phyloP scores from a whole-genome alignment of 2,329 filamentous ascomycete species.

The Nothophaeocryptopus gaeumannii region DNA sequence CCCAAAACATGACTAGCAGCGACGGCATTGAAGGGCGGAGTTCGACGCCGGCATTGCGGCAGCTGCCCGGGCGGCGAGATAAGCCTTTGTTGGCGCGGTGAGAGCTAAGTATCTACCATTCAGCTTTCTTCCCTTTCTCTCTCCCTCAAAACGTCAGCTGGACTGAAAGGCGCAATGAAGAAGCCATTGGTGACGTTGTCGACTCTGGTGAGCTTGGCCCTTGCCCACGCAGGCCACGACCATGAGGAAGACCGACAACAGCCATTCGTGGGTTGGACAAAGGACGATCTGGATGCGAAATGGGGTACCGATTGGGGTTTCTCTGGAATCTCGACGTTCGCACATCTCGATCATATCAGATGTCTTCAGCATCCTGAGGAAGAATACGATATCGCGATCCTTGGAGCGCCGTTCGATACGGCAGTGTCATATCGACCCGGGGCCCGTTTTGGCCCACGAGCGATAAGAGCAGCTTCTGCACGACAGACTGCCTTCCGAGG shows the following conservation, averaged over 20 bases:
- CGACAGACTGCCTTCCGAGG: constrained; percentile 77
- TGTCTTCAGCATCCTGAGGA: constrained; percentile 48
- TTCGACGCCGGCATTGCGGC: too few species aligned
- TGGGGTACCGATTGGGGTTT: constrained; percentile 35
- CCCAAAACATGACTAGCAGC: constrained; percentile 7
- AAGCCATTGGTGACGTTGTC: not conserved
- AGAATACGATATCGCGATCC: constrained; percentile 62
- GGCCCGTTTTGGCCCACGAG: constrained; percentile 75
- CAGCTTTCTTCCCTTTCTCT: not conserved
- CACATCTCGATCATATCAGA: constrained; percentile 48
- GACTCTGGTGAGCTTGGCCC: constrained; percentile 1
- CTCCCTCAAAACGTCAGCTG: not conserved
- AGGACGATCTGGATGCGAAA: constrained; percentile 31
- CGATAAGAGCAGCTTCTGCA: constrained; percentile 62
- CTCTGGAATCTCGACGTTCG: constrained; percentile 37
- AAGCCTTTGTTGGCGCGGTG: constrained; percentile 4
- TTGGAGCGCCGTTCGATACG: constrained; percentile 75
- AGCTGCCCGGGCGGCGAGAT: constrained; percentile 6
- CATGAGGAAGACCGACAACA: constrained; percentile 17
- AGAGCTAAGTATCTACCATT: not conserved
- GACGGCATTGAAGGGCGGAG: constrained; percentile 1
- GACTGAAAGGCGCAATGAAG: not conserved
- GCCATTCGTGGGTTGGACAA: constrained; percentile 27
- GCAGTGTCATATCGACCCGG: constrained; percentile 71
- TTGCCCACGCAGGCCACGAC: constrained; percentile 18